Conservation (phyloP, 352 stramenopile genomes). For the Phytophthora fragariae region DNA sequence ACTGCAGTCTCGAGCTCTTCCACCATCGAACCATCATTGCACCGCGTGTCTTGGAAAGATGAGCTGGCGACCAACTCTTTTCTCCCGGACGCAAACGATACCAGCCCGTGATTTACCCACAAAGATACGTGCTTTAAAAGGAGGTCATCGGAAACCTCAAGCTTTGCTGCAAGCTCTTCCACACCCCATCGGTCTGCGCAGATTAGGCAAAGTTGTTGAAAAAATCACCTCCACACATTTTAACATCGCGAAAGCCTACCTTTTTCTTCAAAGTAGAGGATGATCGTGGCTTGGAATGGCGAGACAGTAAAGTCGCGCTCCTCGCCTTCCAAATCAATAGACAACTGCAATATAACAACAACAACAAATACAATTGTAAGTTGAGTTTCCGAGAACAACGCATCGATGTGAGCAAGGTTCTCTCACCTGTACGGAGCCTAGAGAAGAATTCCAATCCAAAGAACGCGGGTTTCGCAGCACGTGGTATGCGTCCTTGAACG, state of each 20-base stretch:
- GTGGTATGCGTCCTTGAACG: conserved; percentile 92
- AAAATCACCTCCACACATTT: not conserved
- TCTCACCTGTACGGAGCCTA: conserved; percentile 93
- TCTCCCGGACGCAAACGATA: conserved; percentile 52
- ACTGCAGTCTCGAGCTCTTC: conserved; percentile 86
- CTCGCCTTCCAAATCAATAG: conserved; percentile 90
- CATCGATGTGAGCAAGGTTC: not conserved
- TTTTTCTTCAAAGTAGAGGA: conserved; percentile 96
- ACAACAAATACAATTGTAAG: not conserved
- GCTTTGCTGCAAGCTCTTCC: conserved; percentile 60
- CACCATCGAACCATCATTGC: conserved; percentile 46
- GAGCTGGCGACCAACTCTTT: conserved; percentile 53
- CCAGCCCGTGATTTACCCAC: conserved; percentile 78
- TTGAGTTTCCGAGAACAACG: not conserved
- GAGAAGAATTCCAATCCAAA: conserved; percentile 93
- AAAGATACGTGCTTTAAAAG: conserved; percentile 67
- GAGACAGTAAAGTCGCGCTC: conserved; percentile 91
- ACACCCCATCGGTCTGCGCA: conserved; percentile 62
- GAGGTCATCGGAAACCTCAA: conserved; percentile 70
- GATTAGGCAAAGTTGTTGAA: not conserved
- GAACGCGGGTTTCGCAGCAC: conserved; percentile 95
- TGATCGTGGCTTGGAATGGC: conserved; percentile 94
- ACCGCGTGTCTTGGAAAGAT: conserved; percentile 56
- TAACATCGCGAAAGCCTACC: conserved; percentile 28
- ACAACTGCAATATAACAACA: conserved; percentile 39